phyloP scores from a whole-genome alignment of 768 basidiomycete species.

The Neoboletus subvelutipes region DNA sequence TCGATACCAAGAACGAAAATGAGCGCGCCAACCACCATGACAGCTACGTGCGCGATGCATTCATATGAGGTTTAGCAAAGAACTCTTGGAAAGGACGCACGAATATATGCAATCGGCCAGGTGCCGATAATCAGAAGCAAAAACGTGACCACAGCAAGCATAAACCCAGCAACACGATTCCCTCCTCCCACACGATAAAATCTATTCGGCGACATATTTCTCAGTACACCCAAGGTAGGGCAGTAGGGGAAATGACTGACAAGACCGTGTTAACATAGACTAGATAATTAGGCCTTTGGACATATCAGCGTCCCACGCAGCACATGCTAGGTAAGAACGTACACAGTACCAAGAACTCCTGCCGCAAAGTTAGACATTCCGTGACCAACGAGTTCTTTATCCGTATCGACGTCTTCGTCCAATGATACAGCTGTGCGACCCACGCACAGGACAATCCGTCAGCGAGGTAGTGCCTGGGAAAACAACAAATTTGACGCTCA shows the following conservation, averaged over 20 bases:
- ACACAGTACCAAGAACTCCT: slow-evolving; percentile 81
- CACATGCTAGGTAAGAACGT: slow-evolving; percentile 28
- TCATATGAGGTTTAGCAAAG: background rate
- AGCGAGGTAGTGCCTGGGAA: background rate
- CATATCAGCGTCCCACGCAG: slow-evolving; percentile 4
- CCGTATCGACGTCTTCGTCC: slow-evolving; percentile 84
- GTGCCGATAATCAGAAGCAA: slow-evolving; percentile 80
- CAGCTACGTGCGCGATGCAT: slow-evolving; percentile 47
- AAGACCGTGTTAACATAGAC: slow-evolving; percentile 86
- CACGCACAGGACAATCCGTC: background rate
- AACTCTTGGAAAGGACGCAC: slow-evolving; percentile 44
- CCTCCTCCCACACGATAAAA: slow-evolving; percentile 95
- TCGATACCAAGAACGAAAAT: slow-evolving; percentile 96
- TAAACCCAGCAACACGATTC: slow-evolving; percentile 77
- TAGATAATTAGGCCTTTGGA: slow-evolving; percentile 72
- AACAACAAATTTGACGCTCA: slow-evolving; percentile 27
- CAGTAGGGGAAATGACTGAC: slow-evolving; percentile 37
- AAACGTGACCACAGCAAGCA: slow-evolving; percentile 76
- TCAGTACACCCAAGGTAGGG: background rate
- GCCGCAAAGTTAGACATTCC: slow-evolving; percentile 88
- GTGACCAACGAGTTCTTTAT: slow-evolving; percentile 90
- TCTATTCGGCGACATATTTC: slow-evolving; percentile 26
- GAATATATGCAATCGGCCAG: slow-evolving; percentile 87
- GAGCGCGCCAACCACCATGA: slow-evolving; percentile 87
- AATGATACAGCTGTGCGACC: slow-evolving; percentile 71